phyloP scores from a whole-genome alignment of 805 yeast species.

The Lipomyces spencermartinsiae region DNA sequence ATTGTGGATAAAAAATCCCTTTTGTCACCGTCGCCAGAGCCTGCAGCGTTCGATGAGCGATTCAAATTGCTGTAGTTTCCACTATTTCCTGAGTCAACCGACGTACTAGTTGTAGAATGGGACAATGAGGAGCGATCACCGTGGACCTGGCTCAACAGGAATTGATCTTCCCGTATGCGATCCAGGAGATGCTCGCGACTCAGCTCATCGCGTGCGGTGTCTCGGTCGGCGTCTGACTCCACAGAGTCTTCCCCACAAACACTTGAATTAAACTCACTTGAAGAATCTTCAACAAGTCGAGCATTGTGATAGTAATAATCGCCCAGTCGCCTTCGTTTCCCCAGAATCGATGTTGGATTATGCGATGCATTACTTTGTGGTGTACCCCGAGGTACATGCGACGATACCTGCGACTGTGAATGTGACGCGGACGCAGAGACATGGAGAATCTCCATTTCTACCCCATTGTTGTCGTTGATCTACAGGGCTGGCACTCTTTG shows the following conservation, averaged over 20 bases:
- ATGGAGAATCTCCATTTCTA: constrained; percentile 1
- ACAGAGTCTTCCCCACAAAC: not conserved
- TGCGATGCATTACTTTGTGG: not conserved
- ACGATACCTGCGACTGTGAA: not conserved
- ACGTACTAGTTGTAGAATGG: not conserved
- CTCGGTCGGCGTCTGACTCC: not conserved
- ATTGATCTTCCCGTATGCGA: not conserved
- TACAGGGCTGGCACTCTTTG: not conserved
- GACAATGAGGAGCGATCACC: not conserved
- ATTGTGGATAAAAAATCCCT: not conserved
- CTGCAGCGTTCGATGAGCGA: not conserved
- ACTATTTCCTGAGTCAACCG: not conserved
- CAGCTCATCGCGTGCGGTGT: not conserved
- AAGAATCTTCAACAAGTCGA: not conserved
- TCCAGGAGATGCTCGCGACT: not conserved
- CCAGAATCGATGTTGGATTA: not conserved
- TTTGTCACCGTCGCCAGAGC: not conserved
- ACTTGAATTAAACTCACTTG: not conserved
- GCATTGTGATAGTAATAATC: not conserved
- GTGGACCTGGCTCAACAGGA: not conserved
- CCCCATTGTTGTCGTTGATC: not conserved
- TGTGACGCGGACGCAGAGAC: not conserved
- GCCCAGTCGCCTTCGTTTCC: not conserved
- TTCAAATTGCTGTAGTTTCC: not conserved
- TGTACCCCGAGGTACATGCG: not conserved